Evolutionary conservation across 768 basidiomycete species (phyloP), one percentile per base, ranked within the genome.

Genomic region (Termitomyces sp.): DNA sequence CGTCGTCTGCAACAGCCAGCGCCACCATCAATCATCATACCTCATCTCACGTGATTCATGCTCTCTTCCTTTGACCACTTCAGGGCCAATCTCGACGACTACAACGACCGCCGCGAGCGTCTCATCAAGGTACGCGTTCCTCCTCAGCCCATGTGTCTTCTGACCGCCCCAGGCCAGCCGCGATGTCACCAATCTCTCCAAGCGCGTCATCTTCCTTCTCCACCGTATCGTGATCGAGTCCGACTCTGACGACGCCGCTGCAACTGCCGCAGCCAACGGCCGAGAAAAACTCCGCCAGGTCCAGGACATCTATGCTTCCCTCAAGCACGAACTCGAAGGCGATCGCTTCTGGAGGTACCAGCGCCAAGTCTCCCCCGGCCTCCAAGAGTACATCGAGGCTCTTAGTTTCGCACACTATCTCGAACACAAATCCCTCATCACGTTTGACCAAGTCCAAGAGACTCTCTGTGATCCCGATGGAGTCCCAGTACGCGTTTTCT

Each of bases 361-460:
- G 65, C 80, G 82, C 34, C 82, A 87, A 60, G 74, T 92, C 54
- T 90, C 89, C 6, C 84, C 88, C 1, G 86, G 95, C 4, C 72
- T 98, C 29, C 95, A 98, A 70, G 97, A 98, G 73, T 98, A 94
- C 72, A 92, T 98, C 61, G 97, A 98, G 70, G 95, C 91, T 1
- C 74, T 94, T 56, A 89, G 92, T 64, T 95, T 98, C 68, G 81
- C 90, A 0, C 83, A 95, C 70, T 98, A 90, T 67, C 80, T 96
- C 49, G 83, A 90, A 57, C 75, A 86, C 62, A 78, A 81, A 32
- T 70, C 79, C 2, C 74, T 97, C 54, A 82, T 97, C 54, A 77
- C 86, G 4, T 89, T 82, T 61, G 67, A 76, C 23, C 78, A 87
- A 62, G 88, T 91, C 17, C 89, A 93, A 65, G 62, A 73, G 14